Evolutionary conservation across 2,329 filamentous ascomycete genomes (phyloP).

Genomic region (Ophiostoma sp.): DNA sequence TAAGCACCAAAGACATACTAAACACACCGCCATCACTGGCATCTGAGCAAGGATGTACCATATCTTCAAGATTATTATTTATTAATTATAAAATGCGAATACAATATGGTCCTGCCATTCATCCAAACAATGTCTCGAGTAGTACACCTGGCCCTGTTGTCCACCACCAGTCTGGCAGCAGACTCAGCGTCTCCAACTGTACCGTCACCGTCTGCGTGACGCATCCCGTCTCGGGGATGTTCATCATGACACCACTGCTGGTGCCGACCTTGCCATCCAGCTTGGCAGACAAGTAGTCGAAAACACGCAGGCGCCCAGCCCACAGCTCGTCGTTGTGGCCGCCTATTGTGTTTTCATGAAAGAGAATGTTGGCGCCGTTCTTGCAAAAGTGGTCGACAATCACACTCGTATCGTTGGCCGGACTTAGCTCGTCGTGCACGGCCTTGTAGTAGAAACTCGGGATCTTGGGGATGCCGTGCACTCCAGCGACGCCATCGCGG

Average conservation of each 20-base stretch:
- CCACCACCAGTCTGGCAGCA: slow-evolving; percentile 6
- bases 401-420: background rate
- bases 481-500: background rate
- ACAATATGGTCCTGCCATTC: background rate
- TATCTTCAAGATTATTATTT: background rate
- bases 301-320: background rate
- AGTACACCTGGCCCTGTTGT: background rate
- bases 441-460: slow-evolving; percentile 5
- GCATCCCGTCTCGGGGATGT: background rate
- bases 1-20: background rate
- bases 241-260: background rate
- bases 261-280: background rate
- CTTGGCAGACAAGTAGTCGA: background rate
- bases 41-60: background rate
- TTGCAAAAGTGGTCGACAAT: background rate
- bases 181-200: background rate
- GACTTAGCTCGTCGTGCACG: background rate
- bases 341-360: background rate
- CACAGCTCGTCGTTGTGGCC: background rate
- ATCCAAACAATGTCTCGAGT: background rate
- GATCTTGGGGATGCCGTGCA: background rate
- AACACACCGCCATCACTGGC: background rate
- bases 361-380: background rate
- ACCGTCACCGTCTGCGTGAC: background rate
- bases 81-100: background rate